Percentiles rank a stretch among this genome's conserved stretches.
Conservation (phyloP, 2,329 filamentous ascomycete genomes). For the Epichloe uncinata region DNA sequence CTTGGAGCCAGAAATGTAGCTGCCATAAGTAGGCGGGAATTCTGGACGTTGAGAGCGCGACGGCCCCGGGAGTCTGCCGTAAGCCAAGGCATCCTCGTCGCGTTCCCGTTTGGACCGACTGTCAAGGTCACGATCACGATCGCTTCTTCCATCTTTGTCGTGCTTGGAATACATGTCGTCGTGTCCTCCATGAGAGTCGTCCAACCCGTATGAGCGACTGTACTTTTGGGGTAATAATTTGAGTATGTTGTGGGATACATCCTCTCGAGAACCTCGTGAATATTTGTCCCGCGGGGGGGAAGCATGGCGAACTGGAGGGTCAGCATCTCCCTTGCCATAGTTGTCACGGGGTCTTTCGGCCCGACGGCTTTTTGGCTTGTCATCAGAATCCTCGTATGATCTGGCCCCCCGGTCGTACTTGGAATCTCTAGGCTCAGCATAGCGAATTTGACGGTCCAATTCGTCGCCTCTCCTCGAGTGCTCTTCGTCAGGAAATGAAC, state of each 20-base stretch:
- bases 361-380: not conserved
- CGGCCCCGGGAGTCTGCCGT: constrained; percentile 25
- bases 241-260: constrained; percentile 23
- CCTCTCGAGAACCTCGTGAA: constrained; percentile 6
- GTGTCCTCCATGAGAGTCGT: not conserved
- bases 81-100: constrained; percentile 36
- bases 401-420: constrained; percentile 7
- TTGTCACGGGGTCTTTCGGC: not conserved
- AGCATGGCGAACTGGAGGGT: constrained; percentile 10
- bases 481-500: constrained; percentile 21
- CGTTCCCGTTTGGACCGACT: constrained; percentile 10
- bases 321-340: constrained; percentile 6
- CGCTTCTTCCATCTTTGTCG: constrained; percentile 15
- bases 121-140: constrained; percentile 7
- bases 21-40: constrained; percentile 16
- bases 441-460: constrained; percentile 11
- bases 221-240: constrained; percentile 37
- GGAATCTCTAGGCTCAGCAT: constrained; percentile 14
- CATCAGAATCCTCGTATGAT: constrained; percentile 3
- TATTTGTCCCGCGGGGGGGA: constrained; percentile 10
- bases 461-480: constrained; percentile 9
- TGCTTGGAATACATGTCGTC: constrained; percentile 8
- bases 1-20: constrained; percentile 12
- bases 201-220: constrained; percentile 21
- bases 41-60: constrained; percentile 12